phyloP scores from a whole-genome alignment of 495 filamentous ascomycete species.

The Neurospora sp. region DNA sequence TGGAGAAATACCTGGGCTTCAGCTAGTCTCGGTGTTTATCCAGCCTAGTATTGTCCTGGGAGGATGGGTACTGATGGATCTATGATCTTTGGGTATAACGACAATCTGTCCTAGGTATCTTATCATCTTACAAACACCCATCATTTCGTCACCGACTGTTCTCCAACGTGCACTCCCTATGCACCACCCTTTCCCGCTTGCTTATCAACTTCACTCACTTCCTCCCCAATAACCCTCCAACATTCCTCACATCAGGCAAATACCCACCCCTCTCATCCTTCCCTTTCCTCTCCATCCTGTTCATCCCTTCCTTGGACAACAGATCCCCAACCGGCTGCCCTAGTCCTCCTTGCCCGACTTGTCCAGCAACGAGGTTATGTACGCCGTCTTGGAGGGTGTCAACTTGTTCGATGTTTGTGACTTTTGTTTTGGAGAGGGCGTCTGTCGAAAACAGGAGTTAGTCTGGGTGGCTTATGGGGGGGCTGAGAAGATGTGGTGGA shows the following conservation, averaged over 20 bases:
- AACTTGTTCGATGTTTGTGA: conserved; percentile 52
- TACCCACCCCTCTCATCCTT: conserved; percentile 50
- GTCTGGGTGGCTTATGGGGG: neutral
- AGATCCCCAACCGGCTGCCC: conserved; percentile 50
- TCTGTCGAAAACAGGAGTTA: conserved; percentile 29
- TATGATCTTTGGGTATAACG: no score
- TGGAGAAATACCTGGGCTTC: no score
- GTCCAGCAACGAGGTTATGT: conserved; percentile 46
- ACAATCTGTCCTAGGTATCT: no score
- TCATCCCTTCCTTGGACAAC: conserved; percentile 52
- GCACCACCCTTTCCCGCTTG: neutral
- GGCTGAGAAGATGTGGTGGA: neutral
- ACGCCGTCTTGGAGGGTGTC: conserved; percentile 55
- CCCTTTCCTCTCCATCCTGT: conserved; percentile 50
- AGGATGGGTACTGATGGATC: no score
- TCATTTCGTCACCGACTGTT: neutral
- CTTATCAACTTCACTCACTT: neutral
- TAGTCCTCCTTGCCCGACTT: conserved; percentile 55
- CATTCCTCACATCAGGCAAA: conserved; percentile 7
- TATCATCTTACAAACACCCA: neutral
- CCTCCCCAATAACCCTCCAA: neutral
- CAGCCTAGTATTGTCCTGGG: no score
- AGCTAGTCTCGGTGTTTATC: no score
- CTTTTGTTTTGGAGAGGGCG: conserved; percentile 52
- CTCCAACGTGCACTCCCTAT: neutral